phyloP scores from a whole-genome alignment of 257 asterid species.

The Asclepias syriaca region DNA sequence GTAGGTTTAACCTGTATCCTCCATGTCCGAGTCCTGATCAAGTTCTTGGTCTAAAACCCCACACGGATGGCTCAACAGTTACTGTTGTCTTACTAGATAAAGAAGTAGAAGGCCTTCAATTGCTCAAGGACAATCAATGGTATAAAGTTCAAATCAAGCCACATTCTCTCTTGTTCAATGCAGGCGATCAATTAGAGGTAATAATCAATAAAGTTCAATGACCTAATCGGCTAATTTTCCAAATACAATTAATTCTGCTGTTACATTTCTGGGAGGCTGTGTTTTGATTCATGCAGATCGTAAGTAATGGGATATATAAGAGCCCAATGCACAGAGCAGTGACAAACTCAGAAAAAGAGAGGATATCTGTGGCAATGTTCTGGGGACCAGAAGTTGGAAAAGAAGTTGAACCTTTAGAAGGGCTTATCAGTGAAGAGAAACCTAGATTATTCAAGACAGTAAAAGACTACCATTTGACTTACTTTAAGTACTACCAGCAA shows the following conservation, averaged over 20 bases:
- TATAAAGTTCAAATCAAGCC: conserved; percentile 42
- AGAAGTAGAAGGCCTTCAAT: conserved; percentile 64
- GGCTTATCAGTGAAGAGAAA: conserved; percentile 26
- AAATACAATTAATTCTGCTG: too few species aligned
- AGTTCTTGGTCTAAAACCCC: conserved; percentile 65
- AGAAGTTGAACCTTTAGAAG: conserved; percentile 36
- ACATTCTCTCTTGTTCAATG: conserved; percentile 42
- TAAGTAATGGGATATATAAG: conserved; percentile 51
- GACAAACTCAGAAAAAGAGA: conserved; percentile 34
- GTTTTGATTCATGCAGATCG: conserved; percentile 27
- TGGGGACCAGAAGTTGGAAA: conserved; percentile 25
- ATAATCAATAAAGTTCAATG: not conserved
- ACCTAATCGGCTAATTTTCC: too few species aligned
- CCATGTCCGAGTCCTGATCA: conserved; percentile 59
- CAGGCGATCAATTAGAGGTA: conserved; percentile 80
- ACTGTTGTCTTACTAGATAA: conserved; percentile 61
- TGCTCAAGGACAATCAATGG: conserved; percentile 52
- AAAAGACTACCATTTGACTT: conserved; percentile 23
- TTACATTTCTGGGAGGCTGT: not conserved
- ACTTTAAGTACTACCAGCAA: conserved; percentile 28
- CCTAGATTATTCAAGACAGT: conserved; percentile 33
- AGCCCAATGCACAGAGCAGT: conserved; percentile 50
- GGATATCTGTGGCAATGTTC: conserved; percentile 36
- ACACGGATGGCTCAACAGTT: conserved; percentile 53
- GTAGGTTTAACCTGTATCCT: conserved; percentile 65